These are phyloP conservation scores for Amanita jacksonii DNA, from an alignment of 768 basidiomycete genomes.

Conservation along the genomic window DNA sequence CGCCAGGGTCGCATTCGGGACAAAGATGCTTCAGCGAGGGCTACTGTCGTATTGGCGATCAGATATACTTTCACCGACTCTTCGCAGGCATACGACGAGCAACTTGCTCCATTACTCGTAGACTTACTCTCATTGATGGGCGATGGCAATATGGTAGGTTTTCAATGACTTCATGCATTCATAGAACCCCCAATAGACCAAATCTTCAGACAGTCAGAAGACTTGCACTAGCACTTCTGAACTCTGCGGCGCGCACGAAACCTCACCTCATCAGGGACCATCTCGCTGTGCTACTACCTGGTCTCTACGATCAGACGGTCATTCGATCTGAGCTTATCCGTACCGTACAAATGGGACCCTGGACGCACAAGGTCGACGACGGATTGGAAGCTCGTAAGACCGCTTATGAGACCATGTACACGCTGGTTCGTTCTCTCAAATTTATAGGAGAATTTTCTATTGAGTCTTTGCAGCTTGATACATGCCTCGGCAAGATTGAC, in stretches of 20 bases:
- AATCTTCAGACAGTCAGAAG: slow-evolving; percentile 72
- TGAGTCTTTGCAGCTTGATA: slow-evolving; percentile 60
- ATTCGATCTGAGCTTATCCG: slow-evolving; percentile 74
- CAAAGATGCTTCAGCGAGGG: slow-evolving; percentile 59
- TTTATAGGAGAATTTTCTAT: not conserved
- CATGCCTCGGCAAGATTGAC: slow-evolving; percentile 82
- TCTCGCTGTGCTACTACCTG: slow-evolving; percentile 63
- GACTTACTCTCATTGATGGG: slow-evolving; percentile 88
- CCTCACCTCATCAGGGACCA: slow-evolving; percentile 87
- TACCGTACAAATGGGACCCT: slow-evolving; percentile 94
- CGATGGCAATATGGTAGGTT: slow-evolving; percentile 74
- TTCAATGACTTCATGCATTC: slow-evolving; percentile 7
- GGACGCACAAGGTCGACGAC: slow-evolving; percentile 95
- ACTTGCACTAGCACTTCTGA: slow-evolving; percentile 81
- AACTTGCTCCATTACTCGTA: slow-evolving; percentile 79
- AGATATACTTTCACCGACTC: slow-evolving; percentile 91
- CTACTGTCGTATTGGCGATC: slow-evolving; percentile 88
- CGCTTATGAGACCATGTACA: slow-evolving; percentile 96
- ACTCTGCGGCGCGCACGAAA: slow-evolving; percentile 93
- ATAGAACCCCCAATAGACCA: not conserved
- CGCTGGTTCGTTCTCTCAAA: slow-evolving; percentile 49
- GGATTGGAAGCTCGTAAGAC: slow-evolving; percentile 95
- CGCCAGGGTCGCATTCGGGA: slow-evolving; percentile 58
- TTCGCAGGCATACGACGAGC: slow-evolving; percentile 77
- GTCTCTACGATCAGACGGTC: slow-evolving; percentile 77